Base-by-base conservation (phyloP, 202 grass and related monocot species). In the Saccharum hybrid region DNA sequence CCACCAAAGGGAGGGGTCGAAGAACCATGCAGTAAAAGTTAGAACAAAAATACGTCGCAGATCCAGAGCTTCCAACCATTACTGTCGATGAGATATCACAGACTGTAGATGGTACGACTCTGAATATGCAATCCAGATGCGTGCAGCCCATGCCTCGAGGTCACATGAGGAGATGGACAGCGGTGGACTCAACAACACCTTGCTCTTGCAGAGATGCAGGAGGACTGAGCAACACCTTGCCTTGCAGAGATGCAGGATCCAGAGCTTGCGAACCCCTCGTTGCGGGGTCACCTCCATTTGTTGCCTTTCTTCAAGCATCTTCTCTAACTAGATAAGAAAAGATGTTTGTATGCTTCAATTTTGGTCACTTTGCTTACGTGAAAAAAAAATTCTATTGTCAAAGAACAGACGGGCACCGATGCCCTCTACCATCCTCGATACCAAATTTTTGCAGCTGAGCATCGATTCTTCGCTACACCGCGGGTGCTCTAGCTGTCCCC, bases 51-150 rank as follows among this genome's bases (percentile, higher is more conserved):
- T 62, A 14, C 72, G 54, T 42, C 49, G 69, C 84, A 90, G 88
- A 83, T 80, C 77, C 80, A 70, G n/a, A 76, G 84, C 74, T 90
- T 86, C 88, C 74, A 78, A 57, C 68, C 11, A 76, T 80, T 90
- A 64, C 63, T 87, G 37, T 80, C 84, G 56, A 67, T 13, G 30
- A 71, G 36, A 83, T 65, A 75, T 64, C 65, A 80, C 88, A 87
- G 69, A 83, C 75, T 80, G 88, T 73, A 10, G 48, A 28, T 39
- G 26, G 75, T 86, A 90, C 84, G 80, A 41, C 18, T 86, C 84
- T 83, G 84, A 62, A 69, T 74, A 57, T 63, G 36, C 38, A 81
- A 79, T 83, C 80, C 51, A 75, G 63, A 30, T 30, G 80, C 63
- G 28, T 37, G 80, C 70, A 76, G 63, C 75, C 74, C 88, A 86